phyloP scores from a whole-genome alignment of 441 rosid species.

The Populus tomentosa region DNA sequence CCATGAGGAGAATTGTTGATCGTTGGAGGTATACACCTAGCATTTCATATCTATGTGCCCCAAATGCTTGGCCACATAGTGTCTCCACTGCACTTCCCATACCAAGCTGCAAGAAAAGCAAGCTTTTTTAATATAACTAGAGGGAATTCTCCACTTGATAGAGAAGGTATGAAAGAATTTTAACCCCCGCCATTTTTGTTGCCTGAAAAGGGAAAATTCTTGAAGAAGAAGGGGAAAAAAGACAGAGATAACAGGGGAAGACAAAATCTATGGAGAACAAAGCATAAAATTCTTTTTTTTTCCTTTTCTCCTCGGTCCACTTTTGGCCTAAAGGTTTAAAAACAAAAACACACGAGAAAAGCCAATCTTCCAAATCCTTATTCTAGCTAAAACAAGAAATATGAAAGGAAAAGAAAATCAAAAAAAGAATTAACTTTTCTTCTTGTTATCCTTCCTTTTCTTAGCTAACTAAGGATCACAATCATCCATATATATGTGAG shows the following conservation, averaged over 20 bases:
- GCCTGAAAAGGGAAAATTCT: neutral
- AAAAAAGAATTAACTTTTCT: neutral
- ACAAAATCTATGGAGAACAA: neutral
- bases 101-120: conserved; percentile 40
- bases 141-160: neutral
- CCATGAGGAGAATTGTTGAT: conserved; percentile 44
- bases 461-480: neutral
- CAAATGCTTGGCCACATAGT: conserved; percentile 70
- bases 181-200: neutral
- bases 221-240: neutral
- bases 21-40: conserved; percentile 60
- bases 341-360: neutral
- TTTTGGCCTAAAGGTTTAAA: neutral
- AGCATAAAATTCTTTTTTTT: neutral
- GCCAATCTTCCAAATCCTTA: neutral
- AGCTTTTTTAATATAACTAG: neutral
- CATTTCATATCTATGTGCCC: conserved; percentile 49
- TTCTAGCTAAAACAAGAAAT: neutral
- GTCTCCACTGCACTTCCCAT: conserved; percentile 88
- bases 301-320: neutral
- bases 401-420: neutral
- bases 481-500: neutral
- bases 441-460: neutral
- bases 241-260: neutral
- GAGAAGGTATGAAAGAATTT: neutral